Base-by-base conservation (phyloP, 306 rosid genomes). In the Mimosa bimucronata region DNA sequence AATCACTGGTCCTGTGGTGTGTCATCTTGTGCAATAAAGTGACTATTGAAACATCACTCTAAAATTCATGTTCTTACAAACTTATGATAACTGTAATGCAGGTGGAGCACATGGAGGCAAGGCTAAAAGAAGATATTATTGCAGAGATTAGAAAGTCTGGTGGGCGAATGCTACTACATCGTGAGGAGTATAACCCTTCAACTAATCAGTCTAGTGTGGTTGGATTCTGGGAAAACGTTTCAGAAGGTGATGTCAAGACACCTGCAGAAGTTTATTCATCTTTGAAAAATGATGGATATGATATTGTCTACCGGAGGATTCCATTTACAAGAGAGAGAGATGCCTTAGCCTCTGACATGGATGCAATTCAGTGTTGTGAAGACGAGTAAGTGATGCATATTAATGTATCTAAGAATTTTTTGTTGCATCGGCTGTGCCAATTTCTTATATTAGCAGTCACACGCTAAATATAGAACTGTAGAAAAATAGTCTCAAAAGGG, bases 61-160 rank as follows among this genome's bases (percentile, higher is more conserved):
- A 67, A 76, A 81, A 79, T 69, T 52, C 46, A 41, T 67, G 6
- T 73, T 31, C 72, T 85, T 60, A 66, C 74, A 71, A 69, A 60
- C 76, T 86, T 66, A 79, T 79, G 74, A 53, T 82, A 76, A 74
- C 75, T 48, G 30, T 50, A 76, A 71, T 88, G 85, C 88, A 94
- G 98, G 98, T 91, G 81, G 97, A 91, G 81, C 92, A 94, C 90
- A 89, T 94, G 94, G 97, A 94, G 75, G 86, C 86, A 30, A 86
- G 97, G 37, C 80, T 94, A 66, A 94, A 94, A 85, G 94, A 91
- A 84, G 97, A 94, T 81, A 91, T 91, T 75, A 79, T 91, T 61
- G 88, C 95, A 19, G 98, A 94, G 86, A 85, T 91, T 75, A 77
- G 82, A 79, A 89, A 83, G 70, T 91, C 95, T 58, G 92, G 94